These are phyloP conservation scores for Melanopsichium pennsylvanicum DNA, from an alignment of 1,284 basidiomycete species.

Conservation along the genomic window DNA sequence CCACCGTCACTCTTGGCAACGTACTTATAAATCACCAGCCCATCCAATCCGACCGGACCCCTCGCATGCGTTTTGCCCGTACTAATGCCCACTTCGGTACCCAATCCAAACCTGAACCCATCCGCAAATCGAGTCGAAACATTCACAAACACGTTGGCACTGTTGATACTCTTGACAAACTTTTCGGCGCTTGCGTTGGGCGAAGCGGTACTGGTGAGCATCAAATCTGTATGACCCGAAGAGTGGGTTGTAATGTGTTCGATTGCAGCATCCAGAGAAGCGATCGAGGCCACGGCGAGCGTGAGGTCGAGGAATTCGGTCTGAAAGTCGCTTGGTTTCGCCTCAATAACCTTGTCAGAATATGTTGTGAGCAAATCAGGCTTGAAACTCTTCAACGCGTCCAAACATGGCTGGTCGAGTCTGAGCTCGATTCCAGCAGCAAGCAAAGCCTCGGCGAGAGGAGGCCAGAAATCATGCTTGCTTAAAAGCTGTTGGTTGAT, in stretches of 20 bases:
- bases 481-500: conserved; percentile 73
- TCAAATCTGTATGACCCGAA: conserved; percentile 93
- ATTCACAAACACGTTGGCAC: conserved; percentile 92
- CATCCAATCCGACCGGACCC: conserved; percentile 94
- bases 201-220: conserved; percentile 69
- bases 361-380: too few species aligned
- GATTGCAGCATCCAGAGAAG: conserved; percentile 78
- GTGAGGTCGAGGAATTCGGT: conserved; percentile 77
- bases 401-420: too few species aligned
- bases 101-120: conserved; percentile 95
- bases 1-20: conserved; percentile 11
- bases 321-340: conserved; percentile 73
- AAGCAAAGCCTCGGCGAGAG: conserved; percentile 78
- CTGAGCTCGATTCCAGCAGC: conserved; percentile 76
- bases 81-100: conserved; percentile 96
- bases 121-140: conserved; percentile 95
- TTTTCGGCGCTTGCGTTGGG: conserved; percentile 70
- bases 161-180: conserved; percentile 88
- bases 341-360: too few species aligned
- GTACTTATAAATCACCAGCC: conserved; percentile 68
- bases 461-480: conserved; percentile 73
- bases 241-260: conserved; percentile 89
- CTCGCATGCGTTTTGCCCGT: conserved; percentile 96
- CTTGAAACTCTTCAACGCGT: too few species aligned
- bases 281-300: conserved; percentile 76